These are phyloP conservation scores for Grosmannia clavigera DNA, from an alignment of 2,329 filamentous ascomycete genomes.

Conservation along the genomic window DNA sequence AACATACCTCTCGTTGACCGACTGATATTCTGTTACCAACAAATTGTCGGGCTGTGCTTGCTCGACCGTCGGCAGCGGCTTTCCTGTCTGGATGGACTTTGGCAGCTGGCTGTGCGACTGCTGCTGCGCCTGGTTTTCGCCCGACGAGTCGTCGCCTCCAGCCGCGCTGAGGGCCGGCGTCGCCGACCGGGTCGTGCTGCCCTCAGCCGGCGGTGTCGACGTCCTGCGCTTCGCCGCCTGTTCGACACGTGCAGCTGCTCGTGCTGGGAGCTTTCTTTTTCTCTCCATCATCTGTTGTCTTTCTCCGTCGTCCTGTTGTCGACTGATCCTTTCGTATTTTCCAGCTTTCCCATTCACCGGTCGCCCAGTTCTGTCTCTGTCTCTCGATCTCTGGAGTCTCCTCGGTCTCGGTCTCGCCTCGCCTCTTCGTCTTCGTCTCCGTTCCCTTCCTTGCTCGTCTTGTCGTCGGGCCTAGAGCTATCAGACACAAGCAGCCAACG, in stretches of 20 bases:
- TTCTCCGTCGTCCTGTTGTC: background rate
- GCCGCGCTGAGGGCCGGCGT: constrained; percentile 28
- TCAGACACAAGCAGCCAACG: constrained; percentile 7
- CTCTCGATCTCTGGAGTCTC: no score
- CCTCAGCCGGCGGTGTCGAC: constrained; percentile 34
- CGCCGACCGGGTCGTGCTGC: constrained; percentile 27
- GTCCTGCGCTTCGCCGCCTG: constrained; percentile 48
- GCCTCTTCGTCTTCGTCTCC: background rate
- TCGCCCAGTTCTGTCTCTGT: background rate
- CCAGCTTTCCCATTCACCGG: background rate
- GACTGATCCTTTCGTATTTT: background rate
- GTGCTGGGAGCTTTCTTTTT: constrained; percentile 52
- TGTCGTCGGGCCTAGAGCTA: background rate
- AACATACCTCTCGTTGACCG: constrained; percentile 54
- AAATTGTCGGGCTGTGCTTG: constrained; percentile 53
- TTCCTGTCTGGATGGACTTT: constrained; percentile 48
- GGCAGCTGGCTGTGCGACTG: constrained; percentile 38
- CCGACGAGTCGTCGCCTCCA: constrained; percentile 15
- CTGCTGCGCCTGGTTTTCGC: constrained; percentile 18
- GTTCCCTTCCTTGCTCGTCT: background rate
- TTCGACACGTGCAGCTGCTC: constrained; percentile 48
- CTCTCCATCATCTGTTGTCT: constrained; percentile 38
- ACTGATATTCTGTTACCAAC: constrained; percentile 55
- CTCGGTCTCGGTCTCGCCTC: background rate
- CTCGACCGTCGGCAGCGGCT: constrained; percentile 59